Evolutionary conservation across 345 rosid genomes (phyloP), one percentile per base, ranked within the genome.

Genomic region (Hibiscus trionum): DNA sequence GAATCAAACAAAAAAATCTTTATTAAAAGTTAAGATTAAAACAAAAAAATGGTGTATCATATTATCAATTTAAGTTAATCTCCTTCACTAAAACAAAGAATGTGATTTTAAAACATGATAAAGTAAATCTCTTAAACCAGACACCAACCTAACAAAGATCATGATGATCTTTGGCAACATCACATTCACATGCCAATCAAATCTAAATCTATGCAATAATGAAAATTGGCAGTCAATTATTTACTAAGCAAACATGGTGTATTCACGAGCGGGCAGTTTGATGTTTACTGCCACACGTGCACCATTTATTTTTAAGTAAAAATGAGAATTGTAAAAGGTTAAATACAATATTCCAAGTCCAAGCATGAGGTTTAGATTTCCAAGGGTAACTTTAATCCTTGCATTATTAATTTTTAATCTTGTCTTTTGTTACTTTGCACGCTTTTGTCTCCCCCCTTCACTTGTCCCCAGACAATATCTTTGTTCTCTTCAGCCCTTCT

Each of bases 401-500:
- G 78, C 71, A 57, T 71, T 71, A 2, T 55, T 17, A 17, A 7
- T 53, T n/a, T 53, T 66, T 44, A 61, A 55, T 68, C 58, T 65
- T 17, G 68, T 70, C 72, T 72, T 64, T 68, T 62, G 77, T 29
- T 57, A 58, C 76, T 82, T 72, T 67, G 80, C 83, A 70, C 52
- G 73, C 65, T 58, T 35, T 19, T 77, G 84, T 78, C 84, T 56
- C 73, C 82, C 78, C 80, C 62, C 66, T 24, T 29, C 70, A 29
- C 29, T 11, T 31, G 64, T 57, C 46, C 63, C 58, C 6, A 53
- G 1, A 53, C 24, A 68, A 21, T 21, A 24, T 46, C 42, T 50
- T 24, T 44, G 12, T 27, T 46, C 42, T 50, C 57, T 27, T 26
- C 15, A 39, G 19, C 11, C 10, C 35, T 6, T 55, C 71, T 6